Base-by-base conservation (phyloP, 805 yeast species). In the Hanseniaspora occidentalis region DNA sequence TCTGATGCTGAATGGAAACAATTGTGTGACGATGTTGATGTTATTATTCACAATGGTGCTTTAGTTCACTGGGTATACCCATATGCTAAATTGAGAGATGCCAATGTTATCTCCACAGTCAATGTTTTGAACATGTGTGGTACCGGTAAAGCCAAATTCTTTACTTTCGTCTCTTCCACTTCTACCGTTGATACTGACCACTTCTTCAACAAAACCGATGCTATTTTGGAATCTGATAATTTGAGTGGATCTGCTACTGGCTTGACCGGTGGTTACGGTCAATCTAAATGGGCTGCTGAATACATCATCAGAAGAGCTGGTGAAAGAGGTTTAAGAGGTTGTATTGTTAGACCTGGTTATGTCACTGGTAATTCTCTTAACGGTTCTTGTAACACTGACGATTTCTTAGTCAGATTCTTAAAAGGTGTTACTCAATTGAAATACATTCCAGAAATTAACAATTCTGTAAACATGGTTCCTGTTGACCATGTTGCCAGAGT, bases 21-120 rank as follows among this genome's bases (percentile, higher is more conserved):
- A 6, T 69, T 92, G 44, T 64, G 75, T 8, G 60, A 71, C 13
- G 62, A 66, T 1, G 67, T 89, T 43, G 98, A 94, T 59, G 79
- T 79, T 3, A 77, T 92, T 39, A 74, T 92, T 46, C 99, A 92
- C 61, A 92, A 92, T 51, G 98, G 97, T 66, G 99, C 99, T 14
- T 69, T 88, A 46, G 99, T 92, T 29, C 98, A 92, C 60, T 92
- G 99, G 99, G 96, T 88, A 2, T 92, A 83, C 59, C 97, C 98
- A 21, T 92, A 92, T 62, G 65, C 80, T 37, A 84, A 83, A 48
- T 67, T 92, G 53, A 75, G 97, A 51, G 95, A 84, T 49, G 92
- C 97, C 25, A 92, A 92, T 55, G 98, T 94, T 24, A 64, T 88
- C 43, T 77, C 95, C 35, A 82, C 97, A 1, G 62, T 89, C 44